These are phyloP conservation scores for Luzula sylvatica DNA, from an alignment of 176 grass and related monocot species.

Conservation along the genomic window DNA sequence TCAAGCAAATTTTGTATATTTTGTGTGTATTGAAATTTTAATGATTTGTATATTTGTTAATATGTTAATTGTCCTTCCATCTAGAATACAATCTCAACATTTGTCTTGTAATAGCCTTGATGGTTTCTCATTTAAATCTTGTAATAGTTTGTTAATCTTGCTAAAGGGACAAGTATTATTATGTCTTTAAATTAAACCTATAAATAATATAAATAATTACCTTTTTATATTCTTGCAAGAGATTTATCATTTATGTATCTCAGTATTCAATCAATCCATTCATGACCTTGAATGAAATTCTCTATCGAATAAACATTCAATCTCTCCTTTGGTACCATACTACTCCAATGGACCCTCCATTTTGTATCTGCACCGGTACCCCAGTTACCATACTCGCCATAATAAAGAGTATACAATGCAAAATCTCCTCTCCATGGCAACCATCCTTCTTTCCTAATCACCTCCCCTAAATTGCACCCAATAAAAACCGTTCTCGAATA, in stretches of 20 bases:
- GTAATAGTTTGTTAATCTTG: no score
- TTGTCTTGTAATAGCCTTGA: no score
- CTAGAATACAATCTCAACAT: no score
- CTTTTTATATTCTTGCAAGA: neutral
- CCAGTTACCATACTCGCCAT: conserved; percentile 54
- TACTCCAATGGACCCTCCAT: conserved; percentile 71
- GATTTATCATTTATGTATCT: neutral
- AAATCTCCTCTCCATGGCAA: conserved; percentile 59
- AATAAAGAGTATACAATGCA: conserved; percentile 50
- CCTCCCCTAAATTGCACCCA: conserved; percentile 43
- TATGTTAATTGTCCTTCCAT: no score
- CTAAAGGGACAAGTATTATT: no score
- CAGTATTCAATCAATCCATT: conserved; percentile 50
- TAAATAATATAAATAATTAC: neutral
- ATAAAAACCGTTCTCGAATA: conserved; percentile 54
- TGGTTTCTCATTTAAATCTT: no score
- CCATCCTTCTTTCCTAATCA: conserved; percentile 71
- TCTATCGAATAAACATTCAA: conserved; percentile 44
- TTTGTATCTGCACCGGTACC: conserved; percentile 52
- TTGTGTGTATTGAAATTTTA: no score
- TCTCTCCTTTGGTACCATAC: conserved; percentile 31
- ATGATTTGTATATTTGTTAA: no score
- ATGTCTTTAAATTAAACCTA: no score
- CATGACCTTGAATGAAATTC: conserved; percentile 70
- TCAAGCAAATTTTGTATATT: no score